Evolutionary conservation across 306 rosid species (phyloP), one percentile per base, ranked within the genome.

Genomic region (Glycine soja): DNA sequence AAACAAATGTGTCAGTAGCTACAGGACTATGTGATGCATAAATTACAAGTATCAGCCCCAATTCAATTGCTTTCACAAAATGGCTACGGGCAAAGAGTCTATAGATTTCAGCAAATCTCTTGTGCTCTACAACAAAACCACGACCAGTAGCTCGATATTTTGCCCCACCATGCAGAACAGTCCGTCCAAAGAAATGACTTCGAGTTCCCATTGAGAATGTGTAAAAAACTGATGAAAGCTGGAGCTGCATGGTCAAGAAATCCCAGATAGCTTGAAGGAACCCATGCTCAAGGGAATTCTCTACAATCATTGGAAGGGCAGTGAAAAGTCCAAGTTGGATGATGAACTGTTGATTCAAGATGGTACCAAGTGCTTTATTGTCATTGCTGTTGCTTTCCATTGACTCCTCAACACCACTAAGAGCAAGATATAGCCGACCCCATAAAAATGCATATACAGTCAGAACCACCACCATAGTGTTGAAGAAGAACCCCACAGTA

Each of bases 281-380:
- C 24, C 89, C 89, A 68, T 80, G 89, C 85, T 87, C 89, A 80
- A 87, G 85, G 36, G 89, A 80, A 73, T 80, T 87, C 59, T 87
- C 85, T 43, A 87, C 85, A 77, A 87, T 87, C 89, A 87, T 87
- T 34, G 89, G 89, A 76, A 87, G 89, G 50, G 89, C 89, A 38
- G 89, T 80, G 81, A 87, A 87, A 73, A 87, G 18, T 61, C 89
- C 89, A 77, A 87, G 87, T 66, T 87, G 89, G 56, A 87, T 81
- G 47, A 87, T 59, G 64, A 87, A 87, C 78, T 87, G 89, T 72
- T 87, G 89, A 87, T 87, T 87, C 75, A 87, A 80, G 75, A 87
- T 81, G 57, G 89, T 46, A 73, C 84, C 87, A 62, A 87, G 87
- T 51, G 89, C 89, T 81, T 87, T 81, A 62, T 87, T 87, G 81